Conservation (phyloP, 305 asterid species). For the Lippia alba region DNA sequence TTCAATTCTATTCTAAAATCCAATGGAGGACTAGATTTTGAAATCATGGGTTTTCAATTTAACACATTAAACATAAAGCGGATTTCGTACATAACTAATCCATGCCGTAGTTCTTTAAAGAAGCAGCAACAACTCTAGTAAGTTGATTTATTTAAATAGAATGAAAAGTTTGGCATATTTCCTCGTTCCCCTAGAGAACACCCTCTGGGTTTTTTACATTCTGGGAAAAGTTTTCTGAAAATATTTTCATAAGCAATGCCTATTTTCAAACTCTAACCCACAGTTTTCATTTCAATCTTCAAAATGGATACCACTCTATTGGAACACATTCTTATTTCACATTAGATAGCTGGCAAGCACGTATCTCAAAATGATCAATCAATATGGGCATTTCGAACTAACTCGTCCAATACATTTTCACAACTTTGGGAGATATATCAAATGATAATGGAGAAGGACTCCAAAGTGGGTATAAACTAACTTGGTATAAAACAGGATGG, state of each 20-base stretch:
- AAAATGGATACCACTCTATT: not conserved
- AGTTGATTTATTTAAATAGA: not conserved
- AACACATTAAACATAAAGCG: constrained; percentile 12
- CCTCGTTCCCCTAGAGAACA: not conserved
- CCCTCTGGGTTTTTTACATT: not conserved
- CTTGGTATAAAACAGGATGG: not conserved
- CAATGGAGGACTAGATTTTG: not conserved
- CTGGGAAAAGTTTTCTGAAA: not conserved
- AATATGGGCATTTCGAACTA: not conserved
- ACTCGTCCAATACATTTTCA: not conserved
- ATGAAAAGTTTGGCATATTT: not conserved
- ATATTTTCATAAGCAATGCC: not conserved
- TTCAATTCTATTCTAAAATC: constrained; percentile 10
- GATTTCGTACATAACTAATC: constrained; percentile 6
- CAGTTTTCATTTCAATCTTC: not conserved
- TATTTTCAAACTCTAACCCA: not conserved
- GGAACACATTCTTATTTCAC: not conserved
- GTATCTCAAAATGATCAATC: not conserved
- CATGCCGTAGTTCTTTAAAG: not conserved
- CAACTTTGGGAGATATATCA: not conserved
- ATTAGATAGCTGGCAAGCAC: not conserved
- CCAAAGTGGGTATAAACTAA: constrained; percentile 6
- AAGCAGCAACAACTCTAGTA: not conserved
- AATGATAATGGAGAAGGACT: too few relatives aligned
- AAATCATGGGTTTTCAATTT: constrained; percentile 1